phyloP scores from a whole-genome alignment of 1,284 basidiomycete genomes.

The Austroboletus niveus region DNA sequence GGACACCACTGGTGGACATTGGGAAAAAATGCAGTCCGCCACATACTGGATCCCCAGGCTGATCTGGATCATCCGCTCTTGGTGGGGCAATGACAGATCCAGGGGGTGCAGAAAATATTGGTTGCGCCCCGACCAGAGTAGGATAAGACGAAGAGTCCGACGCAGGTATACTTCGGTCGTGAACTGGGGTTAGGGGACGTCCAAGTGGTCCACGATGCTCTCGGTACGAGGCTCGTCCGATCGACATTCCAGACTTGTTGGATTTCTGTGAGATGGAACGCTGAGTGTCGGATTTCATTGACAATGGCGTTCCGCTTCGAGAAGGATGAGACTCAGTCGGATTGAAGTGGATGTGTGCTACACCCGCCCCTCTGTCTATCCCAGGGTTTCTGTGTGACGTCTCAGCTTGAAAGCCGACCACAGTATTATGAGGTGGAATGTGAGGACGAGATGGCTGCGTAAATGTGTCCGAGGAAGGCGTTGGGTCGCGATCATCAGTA shows the following conservation, averaged over 20 bases:
- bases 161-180: too few relatives aligned
- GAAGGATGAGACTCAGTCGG: neutral
- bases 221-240: slow-evolving; percentile 27
- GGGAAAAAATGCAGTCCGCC: slow-evolving; percentile 5
- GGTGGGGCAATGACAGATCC: slow-evolving; percentile 6
- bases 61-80: slow-evolving; percentile 3
- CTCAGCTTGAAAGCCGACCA: neutral
- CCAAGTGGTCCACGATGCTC: slow-evolving; percentile 17
- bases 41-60: slow-evolving; percentile 7
- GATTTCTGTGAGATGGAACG: slow-evolving; percentile 16
- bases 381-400: neutral
- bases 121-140: neutral
- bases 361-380: neutral
- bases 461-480: neutral
- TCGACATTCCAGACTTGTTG: slow-evolving; percentile 13
- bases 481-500: neutral
- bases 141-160: neutral
- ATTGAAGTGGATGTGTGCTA: neutral
- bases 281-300: slow-evolving; percentile 13
- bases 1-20: slow-evolving; percentile 14
- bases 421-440: slow-evolving; percentile 4
- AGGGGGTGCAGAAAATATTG: neutral
- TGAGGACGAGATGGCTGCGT: neutral
- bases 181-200: slow-evolving; percentile 6
- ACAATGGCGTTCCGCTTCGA: slow-evolving; percentile 11